Base-by-base conservation (phyloP, 306 rosid species). In the Malus sylvestris region DNA sequence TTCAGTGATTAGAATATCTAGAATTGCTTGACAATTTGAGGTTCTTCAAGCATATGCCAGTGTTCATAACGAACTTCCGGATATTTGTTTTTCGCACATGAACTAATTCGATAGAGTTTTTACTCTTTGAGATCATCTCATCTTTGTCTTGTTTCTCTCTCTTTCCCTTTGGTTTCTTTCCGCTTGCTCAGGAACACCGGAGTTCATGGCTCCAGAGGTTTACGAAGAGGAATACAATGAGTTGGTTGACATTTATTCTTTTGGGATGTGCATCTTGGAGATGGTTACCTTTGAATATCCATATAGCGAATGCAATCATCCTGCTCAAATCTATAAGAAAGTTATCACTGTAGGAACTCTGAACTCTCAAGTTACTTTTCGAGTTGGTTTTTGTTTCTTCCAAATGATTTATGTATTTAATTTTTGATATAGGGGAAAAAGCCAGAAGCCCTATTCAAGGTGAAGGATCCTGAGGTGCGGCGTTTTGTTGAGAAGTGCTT, bases 131-230 rank as follows among this genome's bases (percentile, higher is more conserved):
- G 44, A 64, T 64, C 10, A 32, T 59, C 15, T 67, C 67, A 58
- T 16, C 32, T 70, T 62, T 44, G 18, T 42, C 11, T 42, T 42
- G 55, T 49, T 15, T 8, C 30, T 53, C 45, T 18, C 25, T 18
- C 30, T 27, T 23, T 78, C 62, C 12, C 49, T 80, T 76, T 38
- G 75, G 19, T 49, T 49, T 60, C 45, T 35, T 65, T 63, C 38
- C 69, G 20, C 19, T 40, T 78, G 58, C 40, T 78, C 86, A 96
- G 99, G 99, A 85, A 96, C 99, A 35, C 99, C 99, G 14, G 99
- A 96, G 77, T 96, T 96, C 77, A 96, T 96, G 99, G 99, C 99
- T 61, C 99, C 99, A 0, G 99, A 96, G 80, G 96, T 96, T 57
- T 96, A 96, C 52, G 93, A 91, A 74, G 99, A 96, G 87, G 94